These are phyloP conservation scores for Metschnikowia peoriensis DNA, from an alignment of 805 yeast species.

Conservation along the genomic window DNA sequence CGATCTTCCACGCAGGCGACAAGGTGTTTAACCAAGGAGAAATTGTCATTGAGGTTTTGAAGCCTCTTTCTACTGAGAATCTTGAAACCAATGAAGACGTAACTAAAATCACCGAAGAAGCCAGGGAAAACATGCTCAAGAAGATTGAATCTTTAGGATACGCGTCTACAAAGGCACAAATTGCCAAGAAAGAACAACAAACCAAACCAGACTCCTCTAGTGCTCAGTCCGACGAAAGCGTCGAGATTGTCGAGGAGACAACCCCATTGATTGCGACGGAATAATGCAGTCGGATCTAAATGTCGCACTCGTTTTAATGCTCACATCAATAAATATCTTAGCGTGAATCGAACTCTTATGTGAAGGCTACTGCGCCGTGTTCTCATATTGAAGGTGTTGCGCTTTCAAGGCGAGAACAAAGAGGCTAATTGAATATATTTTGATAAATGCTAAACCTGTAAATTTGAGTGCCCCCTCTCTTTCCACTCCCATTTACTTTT, in stretches of 20 bases:
- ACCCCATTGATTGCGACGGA: conserved; percentile 19
- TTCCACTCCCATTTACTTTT: no score
- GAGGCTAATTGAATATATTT: no score
- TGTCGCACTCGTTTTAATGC: no score
- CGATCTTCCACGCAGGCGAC: conserved; percentile 58
- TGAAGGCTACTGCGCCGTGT: no score
- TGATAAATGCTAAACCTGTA: no score
- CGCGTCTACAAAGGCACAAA: conserved; percentile 15
- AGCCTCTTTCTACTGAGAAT: conserved; percentile 73
- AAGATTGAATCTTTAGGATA: conserved; percentile 43
- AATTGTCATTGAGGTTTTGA: conserved; percentile 73
- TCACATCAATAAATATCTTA: no score
- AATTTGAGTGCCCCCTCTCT: no score
- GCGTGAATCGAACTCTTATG: no score
- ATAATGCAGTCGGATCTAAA: background rate
- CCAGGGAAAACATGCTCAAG: conserved; percentile 56
- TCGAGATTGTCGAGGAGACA: conserved; percentile 17
- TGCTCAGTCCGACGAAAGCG: conserved; percentile 13
- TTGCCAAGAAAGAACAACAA: background rate
- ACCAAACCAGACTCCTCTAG: conserved; percentile 1
- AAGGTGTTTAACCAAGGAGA: conserved; percentile 74
- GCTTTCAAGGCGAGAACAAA: no score
- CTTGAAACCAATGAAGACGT: conserved; percentile 68
- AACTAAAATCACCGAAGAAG: conserved; percentile 51
- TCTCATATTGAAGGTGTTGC: no score